Base-by-base conservation (phyloP, 1,284 basidiomycete species). In the Grifola frondosa region DNA sequence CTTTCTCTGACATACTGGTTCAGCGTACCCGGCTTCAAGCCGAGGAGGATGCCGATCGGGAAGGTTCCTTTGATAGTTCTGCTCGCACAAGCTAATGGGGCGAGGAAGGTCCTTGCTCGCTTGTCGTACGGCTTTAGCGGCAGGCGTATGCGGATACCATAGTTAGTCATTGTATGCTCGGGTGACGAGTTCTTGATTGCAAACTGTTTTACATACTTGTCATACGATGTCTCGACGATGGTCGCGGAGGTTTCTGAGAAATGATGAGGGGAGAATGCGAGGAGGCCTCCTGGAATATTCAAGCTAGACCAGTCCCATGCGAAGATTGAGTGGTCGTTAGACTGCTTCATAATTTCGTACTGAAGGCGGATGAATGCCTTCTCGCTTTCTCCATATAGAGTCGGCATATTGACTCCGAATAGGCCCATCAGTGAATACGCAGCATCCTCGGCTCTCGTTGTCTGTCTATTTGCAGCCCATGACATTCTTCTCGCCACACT, bases 241-340 rank as follows among this genome's bases (percentile, higher is more conserved):
- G n/a, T n/a, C n/a, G n/a, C n/a, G n/a, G n/a, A n/a, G n/a, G n/a
- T n/a, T n/a, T n/a, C n/a, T n/a, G n/a, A n/a, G 44, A 52, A 52
- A 21, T 47, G 47, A 30, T 52, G 44, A 9, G 50, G 50, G 21
- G 50, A 47, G 47, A 47, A 52, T 10, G 50, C 50, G 34, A 52
- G 47, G 28, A 52, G 44, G 37, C n/a, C 42, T 49, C 20, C 50
- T 32, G 13, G 47, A 49, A 16, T 49, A 45, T n/a, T n/a, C n/a
- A n/a, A n/a, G n/a, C n/a, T n/a, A n/a, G n/a, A n/a, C 48, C 50
- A 52, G 33, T 49, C 51, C 48, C 51, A 53, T 19, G 40, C 45
- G 24, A 53, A 53, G 37, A 53, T 49, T 25, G 42, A 47, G 33
- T 53, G 51, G 30, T 50, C 48, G 6, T 47, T 47, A 11, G 49